Evolutionary conservation across 2,329 filamentous ascomycete genomes (phyloP).

Genomic region (Trichophyton benhamiae): DNA sequence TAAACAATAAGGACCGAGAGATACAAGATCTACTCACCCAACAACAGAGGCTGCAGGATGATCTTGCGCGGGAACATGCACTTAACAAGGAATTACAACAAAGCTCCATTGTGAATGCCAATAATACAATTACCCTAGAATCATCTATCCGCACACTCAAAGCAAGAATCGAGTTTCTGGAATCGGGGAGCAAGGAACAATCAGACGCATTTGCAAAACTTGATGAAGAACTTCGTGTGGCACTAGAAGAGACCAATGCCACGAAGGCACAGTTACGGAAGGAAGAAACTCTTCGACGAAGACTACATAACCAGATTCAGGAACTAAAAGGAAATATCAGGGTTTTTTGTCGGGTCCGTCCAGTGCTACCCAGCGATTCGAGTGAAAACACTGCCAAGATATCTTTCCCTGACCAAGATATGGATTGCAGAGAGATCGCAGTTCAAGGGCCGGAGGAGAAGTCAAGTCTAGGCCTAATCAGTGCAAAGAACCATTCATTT

Average conservation of each 20-base stretch:
- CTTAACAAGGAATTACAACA: conserved; percentile 47
- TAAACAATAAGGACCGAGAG: conserved; percentile 45
- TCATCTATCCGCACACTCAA: conserved; percentile 62
- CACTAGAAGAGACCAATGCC: conserved; percentile 54
- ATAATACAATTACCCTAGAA: conserved; percentile 56
- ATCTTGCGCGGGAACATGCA: conserved; percentile 50
- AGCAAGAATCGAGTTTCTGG: conserved; percentile 76
- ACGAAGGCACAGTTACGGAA: conserved; percentile 73
- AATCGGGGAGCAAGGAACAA: conserved; percentile 80
- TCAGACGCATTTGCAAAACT: conserved; percentile 74
- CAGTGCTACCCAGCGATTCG: conserved; percentile 48
- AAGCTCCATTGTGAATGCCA: conserved; percentile 48
- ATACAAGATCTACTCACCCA: conserved; percentile 33
- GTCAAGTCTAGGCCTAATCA: conserved; percentile 63
- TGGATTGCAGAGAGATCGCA: conserved; percentile 77
- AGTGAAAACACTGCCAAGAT: conserved; percentile 58
- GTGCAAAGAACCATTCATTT: conserved; percentile 70
- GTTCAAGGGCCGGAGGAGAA: conserved; percentile 73
- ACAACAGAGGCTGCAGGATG: conserved; percentile 31
- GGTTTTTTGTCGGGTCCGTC: conserved; percentile 92
- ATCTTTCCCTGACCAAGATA: conserved; percentile 62
- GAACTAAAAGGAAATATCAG: conserved; percentile 97
- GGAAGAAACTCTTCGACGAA: conserved; percentile 80
- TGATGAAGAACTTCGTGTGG: conserved; percentile 67
- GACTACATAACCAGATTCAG: conserved; percentile 94